These are phyloP conservation scores for Lipomyces anomalus DNA, from an alignment of 805 yeast genomes.

Conservation along the genomic window DNA sequence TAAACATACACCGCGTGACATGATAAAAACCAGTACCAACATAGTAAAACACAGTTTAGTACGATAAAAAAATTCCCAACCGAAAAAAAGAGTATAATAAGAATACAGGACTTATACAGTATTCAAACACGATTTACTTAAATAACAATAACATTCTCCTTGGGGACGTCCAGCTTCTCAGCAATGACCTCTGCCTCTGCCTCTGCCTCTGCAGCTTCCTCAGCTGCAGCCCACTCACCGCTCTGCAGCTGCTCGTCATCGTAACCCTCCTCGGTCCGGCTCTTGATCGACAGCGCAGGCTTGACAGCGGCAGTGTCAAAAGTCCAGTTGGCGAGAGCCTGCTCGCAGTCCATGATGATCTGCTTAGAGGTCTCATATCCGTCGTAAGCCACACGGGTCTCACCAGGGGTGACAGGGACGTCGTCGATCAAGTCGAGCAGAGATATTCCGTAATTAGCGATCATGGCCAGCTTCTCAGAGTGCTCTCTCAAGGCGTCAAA, in stretches of 20 bases:
- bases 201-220: too few relatives aligned
- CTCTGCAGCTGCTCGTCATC: conserved; percentile 10
- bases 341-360: conserved; percentile 94
- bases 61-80: too few relatives aligned
- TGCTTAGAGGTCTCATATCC: conserved; percentile 98
- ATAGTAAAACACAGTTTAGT: too few relatives aligned
- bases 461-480: conserved; percentile 91
- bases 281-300: conserved; percentile 56
- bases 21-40: too few relatives aligned
- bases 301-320: conserved; percentile 90
- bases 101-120: too few relatives aligned
- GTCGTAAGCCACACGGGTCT: conserved; percentile 95
- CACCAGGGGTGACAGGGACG: conserved; percentile 98
- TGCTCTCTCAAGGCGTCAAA: conserved; percentile 92
- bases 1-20: too few relatives aligned
- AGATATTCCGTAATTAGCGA: conserved; percentile 99
- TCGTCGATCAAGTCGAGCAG: conserved; percentile 92
- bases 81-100: too few relatives aligned
- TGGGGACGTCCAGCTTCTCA: too few relatives aligned
- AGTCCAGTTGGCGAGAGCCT: conserved; percentile 94
- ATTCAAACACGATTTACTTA: too few relatives aligned
- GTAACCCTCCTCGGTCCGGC: conserved; percentile 4
- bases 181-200: too few relatives aligned
- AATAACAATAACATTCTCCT: too few relatives aligned
- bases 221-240: not conserved